phyloP scores from a whole-genome alignment of 2,329 filamentous ascomycete genomes.

The Penicillium sp. region DNA sequence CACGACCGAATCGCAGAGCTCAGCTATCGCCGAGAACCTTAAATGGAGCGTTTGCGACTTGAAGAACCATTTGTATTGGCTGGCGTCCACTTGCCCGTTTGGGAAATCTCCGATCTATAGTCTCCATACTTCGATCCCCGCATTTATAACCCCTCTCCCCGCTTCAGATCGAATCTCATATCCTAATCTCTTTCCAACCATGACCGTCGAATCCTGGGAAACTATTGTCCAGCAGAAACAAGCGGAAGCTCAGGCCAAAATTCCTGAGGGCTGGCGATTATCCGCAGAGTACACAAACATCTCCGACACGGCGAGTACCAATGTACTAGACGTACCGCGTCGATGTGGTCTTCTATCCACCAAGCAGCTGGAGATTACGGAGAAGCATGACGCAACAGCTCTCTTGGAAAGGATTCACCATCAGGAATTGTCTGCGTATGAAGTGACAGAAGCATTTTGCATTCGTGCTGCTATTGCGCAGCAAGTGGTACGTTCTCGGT shows the following conservation, averaged over 20 bases:
- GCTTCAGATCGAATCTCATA: neutral
- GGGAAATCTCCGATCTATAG: too few relatives aligned
- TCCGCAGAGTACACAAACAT: conserved; percentile 5
- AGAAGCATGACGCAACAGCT: conserved; percentile 13
- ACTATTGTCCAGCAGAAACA: conserved; percentile 9
- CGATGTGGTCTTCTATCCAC: conserved; percentile 7
- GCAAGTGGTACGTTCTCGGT: conserved; percentile 14
- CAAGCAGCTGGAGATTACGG: conserved; percentile 13
- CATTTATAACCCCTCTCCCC: conserved; percentile 5
- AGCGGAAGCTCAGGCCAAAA: conserved; percentile 7
- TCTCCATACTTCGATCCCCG: too few relatives aligned
- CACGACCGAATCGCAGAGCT: too few relatives aligned
- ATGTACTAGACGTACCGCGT: conserved; percentile 13
- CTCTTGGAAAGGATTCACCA: conserved; percentile 6
- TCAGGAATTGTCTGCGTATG: conserved; percentile 7
- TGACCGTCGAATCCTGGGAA: conserved; percentile 10
- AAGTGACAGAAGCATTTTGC: conserved; percentile 16
- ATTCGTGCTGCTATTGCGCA: conserved; percentile 16
- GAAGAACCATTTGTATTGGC: too few relatives aligned
- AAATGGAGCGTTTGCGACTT: too few relatives aligned
- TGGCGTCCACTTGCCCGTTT: too few relatives aligned
- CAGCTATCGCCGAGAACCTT: too few relatives aligned
- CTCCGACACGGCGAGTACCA: conserved; percentile 7
- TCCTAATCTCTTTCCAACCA: neutral
- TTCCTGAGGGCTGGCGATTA: conserved; percentile 12